A percentile compares a stretch with the other conserved stretches of the same genome.
phyloP scores from a whole-genome alignment of 2,329 filamentous ascomycete species.

The Ophiostoma novo-ulmi region DNA sequence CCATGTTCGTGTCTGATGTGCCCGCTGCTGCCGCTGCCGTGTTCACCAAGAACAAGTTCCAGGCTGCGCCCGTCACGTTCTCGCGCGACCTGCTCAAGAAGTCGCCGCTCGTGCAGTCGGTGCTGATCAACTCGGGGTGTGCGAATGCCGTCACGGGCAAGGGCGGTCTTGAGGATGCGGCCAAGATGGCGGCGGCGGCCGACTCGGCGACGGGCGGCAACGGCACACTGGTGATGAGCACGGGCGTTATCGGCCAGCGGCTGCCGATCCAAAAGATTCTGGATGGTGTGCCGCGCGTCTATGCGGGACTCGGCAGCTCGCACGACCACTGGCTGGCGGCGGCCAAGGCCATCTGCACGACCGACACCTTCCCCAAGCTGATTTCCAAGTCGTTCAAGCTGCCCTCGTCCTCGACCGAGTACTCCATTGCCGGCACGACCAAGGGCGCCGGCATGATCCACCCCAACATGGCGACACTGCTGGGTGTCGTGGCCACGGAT shows the following conservation, averaged over 20 bases:
- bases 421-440: slow-evolving; percentile 87
- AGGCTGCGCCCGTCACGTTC: slow-evolving; percentile 89
- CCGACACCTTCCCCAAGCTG: slow-evolving; percentile 96
- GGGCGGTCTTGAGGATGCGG: slow-evolving; percentile 82
- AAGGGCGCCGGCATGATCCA: slow-evolving; percentile 99
- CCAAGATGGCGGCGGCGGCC: slow-evolving; percentile 72
- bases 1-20: slow-evolving; percentile 77
- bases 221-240: slow-evolving; percentile 92
- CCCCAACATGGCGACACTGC: slow-evolving; percentile 95
- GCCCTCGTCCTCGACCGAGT: slow-evolving; percentile 69
- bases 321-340: slow-evolving; percentile 84
- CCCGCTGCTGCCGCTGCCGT: slow-evolving; percentile 86
- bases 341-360: slow-evolving; percentile 92
- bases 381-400: slow-evolving; percentile 78
- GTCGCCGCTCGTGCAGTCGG: slow-evolving; percentile 65
- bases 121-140: slow-evolving; percentile 92
- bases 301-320: slow-evolving; percentile 62
- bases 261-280: slow-evolving; percentile 90
- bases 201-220: slow-evolving; percentile 53
- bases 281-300: slow-evolving; percentile 70
- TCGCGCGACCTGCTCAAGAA: slow-evolving; percentile 66
- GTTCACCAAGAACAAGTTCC: slow-evolving; percentile 97
- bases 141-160: slow-evolving; percentile 95
- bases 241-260: slow-evolving; percentile 91
- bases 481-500: slow-evolving; percentile 89